Evolutionary conservation across 1,284 basidiomycete species (phyloP), one percentile per base, ranked within the genome.

Genomic region (Rhodotorula sp.): DNA sequence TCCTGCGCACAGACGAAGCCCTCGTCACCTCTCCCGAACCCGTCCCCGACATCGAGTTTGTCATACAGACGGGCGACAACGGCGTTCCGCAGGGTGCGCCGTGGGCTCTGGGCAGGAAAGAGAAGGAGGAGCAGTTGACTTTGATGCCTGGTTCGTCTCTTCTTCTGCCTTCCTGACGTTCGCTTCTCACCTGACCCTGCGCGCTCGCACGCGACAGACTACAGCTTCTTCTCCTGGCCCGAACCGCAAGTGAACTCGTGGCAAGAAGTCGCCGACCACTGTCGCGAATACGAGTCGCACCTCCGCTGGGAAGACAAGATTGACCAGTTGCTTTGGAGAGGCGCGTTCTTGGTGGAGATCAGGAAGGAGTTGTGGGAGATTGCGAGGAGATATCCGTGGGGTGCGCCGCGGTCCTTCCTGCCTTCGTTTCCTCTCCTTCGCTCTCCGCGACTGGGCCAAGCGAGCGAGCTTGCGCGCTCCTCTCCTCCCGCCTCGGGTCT

Each of bases 141-240:
- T 69, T 80, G 8, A 80, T 80, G 79, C 80, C 80, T 57, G 79
- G 78, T 77, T 49, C 39, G 76, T 62, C 13, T 7, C 13, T 11
- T 34, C 29, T 27, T 36, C 34, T 53, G n/a, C n/a, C n/a, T n/a
- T n/a, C n/a, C n/a, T n/a, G n/a, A n/a, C n/a, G n/a, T n/a, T n/a
- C n/a, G n/a, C n/a, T n/a, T n/a, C n/a, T n/a, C n/a, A n/a, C n/a
- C n/a, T n/a, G n/a, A n/a, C n/a, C n/a, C n/a, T n/a, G n/a, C n/a
- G n/a, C n/a, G n/a, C n/a, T 11, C 29, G 22, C 46, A 3, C 20
- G 11, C 6, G 46, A n/a, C 62, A 73, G 80, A 81, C 64, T 81
- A 79, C 67, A 77, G 77, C 2, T 80, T 80, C 73, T 80, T 72
- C 68, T 78, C 77, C 32, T 81, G 64, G 79, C 79, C 80, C 15